These are phyloP conservation scores for Vanilla planifolia DNA, from an alignment of 106 monocot species.

Conservation along the genomic window DNA sequence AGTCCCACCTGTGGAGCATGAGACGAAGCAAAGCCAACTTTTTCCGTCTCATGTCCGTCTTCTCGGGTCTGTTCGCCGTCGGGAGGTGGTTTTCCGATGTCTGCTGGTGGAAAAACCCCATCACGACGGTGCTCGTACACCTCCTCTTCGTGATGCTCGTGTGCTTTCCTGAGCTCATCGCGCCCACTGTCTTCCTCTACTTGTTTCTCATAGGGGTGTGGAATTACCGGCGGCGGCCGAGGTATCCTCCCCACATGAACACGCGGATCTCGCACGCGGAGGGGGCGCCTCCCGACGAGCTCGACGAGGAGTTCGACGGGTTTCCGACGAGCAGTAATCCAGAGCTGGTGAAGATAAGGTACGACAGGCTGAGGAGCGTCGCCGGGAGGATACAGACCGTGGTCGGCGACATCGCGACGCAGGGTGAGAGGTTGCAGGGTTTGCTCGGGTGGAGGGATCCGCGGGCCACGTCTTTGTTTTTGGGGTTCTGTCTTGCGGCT, in stretches of 20 bases:
- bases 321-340: constrained; percentile 35
- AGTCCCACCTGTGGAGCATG: constrained; percentile 66
- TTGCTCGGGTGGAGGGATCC: constrained; percentile 78
- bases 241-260: constrained; percentile 62
- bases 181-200: constrained; percentile 55
- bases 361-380: constrained; percentile 58
- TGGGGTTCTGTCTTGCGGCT: constrained; percentile 33
- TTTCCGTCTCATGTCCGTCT: constrained; percentile 42
- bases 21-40: constrained; percentile 71
- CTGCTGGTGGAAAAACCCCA: constrained; percentile 57
- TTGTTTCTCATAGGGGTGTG: constrained; percentile 51
- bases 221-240: constrained; percentile 52
- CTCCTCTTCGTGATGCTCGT: constrained; percentile 51
- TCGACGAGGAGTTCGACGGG: constrained; percentile 74
- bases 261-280: constrained; percentile 46
- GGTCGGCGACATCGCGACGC: constrained; percentile 61
- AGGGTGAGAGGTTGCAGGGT: constrained; percentile 60
- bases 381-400: constrained; percentile 54
- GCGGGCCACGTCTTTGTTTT: constrained; percentile 50
- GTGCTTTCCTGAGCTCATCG: constrained; percentile 54
- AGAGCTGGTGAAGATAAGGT: constrained; percentile 43
- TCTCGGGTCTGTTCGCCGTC: constrained; percentile 30
- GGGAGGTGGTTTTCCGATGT: constrained; percentile 59
- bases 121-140: constrained; percentile 54
- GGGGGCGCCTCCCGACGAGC: constrained; percentile 34